Evolutionary conservation across 169 alveolate genomes (phyloP).

Genomic region (Babesia bovis): DNA sequence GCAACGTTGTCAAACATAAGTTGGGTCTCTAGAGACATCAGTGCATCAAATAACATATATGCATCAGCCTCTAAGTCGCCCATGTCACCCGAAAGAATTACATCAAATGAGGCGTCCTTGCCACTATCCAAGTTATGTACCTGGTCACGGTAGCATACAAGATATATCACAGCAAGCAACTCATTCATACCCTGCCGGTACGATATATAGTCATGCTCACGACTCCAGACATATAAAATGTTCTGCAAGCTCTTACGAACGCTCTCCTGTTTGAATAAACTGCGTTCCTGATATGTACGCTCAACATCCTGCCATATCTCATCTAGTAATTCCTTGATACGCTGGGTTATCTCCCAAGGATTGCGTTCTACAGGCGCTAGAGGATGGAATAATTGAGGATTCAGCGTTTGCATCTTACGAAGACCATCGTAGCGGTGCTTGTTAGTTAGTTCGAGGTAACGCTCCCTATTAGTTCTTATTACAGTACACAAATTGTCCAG

Average conservation of each 20-base stretch:
- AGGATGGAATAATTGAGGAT: conserved; percentile 78
- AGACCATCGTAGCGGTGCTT: conserved; percentile 40
- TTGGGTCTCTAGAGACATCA: conserved; percentile 77
- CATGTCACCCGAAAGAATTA: conserved; percentile 20
- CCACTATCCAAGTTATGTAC: not conserved
- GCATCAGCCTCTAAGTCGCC: conserved; percentile 83
- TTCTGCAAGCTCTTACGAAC: conserved; percentile 70
- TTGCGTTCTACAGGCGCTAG: conserved; percentile 74
- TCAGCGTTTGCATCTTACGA: conserved; percentile 49
- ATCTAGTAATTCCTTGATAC: conserved; percentile 63
- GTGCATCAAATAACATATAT: conserved; percentile 73
- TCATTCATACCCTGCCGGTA: conserved; percentile 80
- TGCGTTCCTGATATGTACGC: conserved; percentile 76
- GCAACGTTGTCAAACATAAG: conserved; percentile 74
- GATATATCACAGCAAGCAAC: conserved; percentile 70
- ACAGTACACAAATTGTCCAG: conserved; percentile 5
- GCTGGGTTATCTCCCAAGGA: conserved; percentile 75
- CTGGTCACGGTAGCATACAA: conserved; percentile 65
- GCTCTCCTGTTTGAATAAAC: conserved; percentile 65
- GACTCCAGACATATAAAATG: conserved; percentile 73
- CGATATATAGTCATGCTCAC: conserved; percentile 68
- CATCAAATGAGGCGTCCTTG: conserved; percentile 6
- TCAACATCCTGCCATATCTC: conserved; percentile 77
- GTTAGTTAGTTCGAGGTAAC: conserved; percentile 40
- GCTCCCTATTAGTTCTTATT: not conserved